Evolutionary conservation across 1,284 basidiomycete species (phyloP).

Genomic region (Pterula multifida): DNA sequence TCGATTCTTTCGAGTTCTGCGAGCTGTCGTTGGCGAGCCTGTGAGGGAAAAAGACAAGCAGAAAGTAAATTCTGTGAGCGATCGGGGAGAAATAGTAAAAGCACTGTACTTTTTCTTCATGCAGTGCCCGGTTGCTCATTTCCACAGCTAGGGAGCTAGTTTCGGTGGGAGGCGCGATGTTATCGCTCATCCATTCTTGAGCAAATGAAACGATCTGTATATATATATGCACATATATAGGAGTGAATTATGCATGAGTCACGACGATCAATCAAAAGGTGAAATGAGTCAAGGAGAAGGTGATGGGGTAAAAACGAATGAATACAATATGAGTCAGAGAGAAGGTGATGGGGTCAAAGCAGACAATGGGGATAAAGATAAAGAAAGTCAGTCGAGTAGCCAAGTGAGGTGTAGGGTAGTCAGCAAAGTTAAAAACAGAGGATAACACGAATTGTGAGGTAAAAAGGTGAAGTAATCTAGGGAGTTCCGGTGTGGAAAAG

Average conservation of each 20-base stretch:
- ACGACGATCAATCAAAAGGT: no score
- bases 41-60: slow-evolving; percentile 13
- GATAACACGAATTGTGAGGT: no score
- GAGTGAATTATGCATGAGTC: no score
- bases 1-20: slow-evolving; percentile 39
- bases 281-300: neutral
- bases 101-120: slow-evolving; percentile 45
- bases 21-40: slow-evolving; percentile 33
- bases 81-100: neutral
- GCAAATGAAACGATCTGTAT: slow-evolving; percentile 48
- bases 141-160: slow-evolving; percentile 60
- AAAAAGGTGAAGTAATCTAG: no score
- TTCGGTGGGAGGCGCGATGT: slow-evolving; percentile 46
- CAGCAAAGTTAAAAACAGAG: no score
- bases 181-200: slow-evolving; percentile 56
- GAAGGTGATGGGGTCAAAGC: no score
- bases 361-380: no score
- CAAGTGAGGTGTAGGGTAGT: no score
- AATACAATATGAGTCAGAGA: no score
- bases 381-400: no score
- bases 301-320: neutral
- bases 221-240: no score
- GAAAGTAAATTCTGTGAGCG: slow-evolving; percentile 4
- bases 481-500: no score
- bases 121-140: slow-evolving; percentile 57